Base-by-base conservation (phyloP, 2,329 filamentous ascomycete species). In the Gaeumannomyces sp. region DNA sequence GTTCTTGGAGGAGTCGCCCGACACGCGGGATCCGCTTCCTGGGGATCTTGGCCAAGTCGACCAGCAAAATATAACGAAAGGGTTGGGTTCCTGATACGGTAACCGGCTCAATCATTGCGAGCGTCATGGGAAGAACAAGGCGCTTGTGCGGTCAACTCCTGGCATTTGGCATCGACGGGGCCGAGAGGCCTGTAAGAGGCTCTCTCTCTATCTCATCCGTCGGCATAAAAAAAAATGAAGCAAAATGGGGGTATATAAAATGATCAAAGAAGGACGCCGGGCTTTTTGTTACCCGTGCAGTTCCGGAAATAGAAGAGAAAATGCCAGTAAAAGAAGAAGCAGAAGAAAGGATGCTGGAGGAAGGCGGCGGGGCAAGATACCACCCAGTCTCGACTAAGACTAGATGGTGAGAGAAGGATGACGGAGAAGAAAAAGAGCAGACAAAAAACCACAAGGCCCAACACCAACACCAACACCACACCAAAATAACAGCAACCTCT, bases 1-100 rank as follows among this genome's bases (percentile, higher is more conserved):
- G 71, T 72, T 73, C 64, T 67, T 64, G n/a, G 68, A 71, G 63
- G 67, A 71, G 62, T 70, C 68, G 38, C 57, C 66, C 60, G 71
- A 68, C 63, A 70, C 67, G 60, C 68, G 61, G 25, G 66, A 22
- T 10, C 60, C 60, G 31, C 60, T 62, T 53, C 60, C 60, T 6
- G 59, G 28, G 31, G 19, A 33, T 10, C 31, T 31, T 31, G 6
- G 29, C 29, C 6, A 31, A 31, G 31, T 31, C 31, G 31, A 13
- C 33, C 33, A 35, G n/a, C n/a, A n/a, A n/a, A n/a, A n/a, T n/a
- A n/a, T n/a, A n/a, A n/a, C n/a, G n/a, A n/a, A n/a, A n/a, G n/a
- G n/a, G n/a, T n/a, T n/a, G n/a, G n/a, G n/a, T n/a, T n/a, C n/a
- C n/a, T n/a, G n/a, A n/a, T 29, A 29, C 29, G 29, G 6, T 29